Percentiles rank a stretch among this genome's conserved stretches.
Evolutionary conservation across 331 rosid species (phyloP).

Genomic region (Saraca asoca): DNA sequence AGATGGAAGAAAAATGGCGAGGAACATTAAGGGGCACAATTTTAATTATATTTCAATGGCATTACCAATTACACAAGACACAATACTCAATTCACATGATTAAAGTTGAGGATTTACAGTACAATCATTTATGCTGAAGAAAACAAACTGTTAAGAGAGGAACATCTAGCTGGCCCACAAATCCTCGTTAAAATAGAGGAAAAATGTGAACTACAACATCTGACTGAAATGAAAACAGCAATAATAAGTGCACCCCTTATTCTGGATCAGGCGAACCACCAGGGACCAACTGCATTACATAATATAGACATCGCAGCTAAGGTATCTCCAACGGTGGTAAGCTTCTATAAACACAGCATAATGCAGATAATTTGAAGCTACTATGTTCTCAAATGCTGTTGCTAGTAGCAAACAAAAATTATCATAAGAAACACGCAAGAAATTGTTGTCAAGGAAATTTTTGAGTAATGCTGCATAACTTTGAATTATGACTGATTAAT

Average conservation of each 20-base stretch:
- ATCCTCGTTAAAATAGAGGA: conserved; percentile 43
- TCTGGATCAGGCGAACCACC: conserved; percentile 96
- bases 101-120: not conserved
- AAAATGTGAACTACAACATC: conserved; percentile 31
- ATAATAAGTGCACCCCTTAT: conserved; percentile 34
- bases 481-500: not conserved
- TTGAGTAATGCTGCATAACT: conserved; percentile 4
- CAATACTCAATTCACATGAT: too few species aligned
- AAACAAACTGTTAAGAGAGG: conserved; percentile 11
- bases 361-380: not conserved
- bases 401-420: not conserved
- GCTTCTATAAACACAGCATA: not conserved
- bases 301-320: too few species aligned
- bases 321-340: too few species aligned
- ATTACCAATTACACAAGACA: too few species aligned
- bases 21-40: too few species aligned
- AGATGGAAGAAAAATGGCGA: too few species aligned
- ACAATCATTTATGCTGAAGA: conserved; percentile 38
- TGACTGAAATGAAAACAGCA: conserved; percentile 12
- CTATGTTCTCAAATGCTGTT: not conserved
- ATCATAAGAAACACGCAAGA: not conserved
- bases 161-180: conserved; percentile 32
- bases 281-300: conserved; percentile 75
- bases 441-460: conserved; percentile 9
- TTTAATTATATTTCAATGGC: too few species aligned